Evolutionary conservation across 352 stramenopile genomes (phyloP).

Genomic region (Pilasporangium apinafurcum): DNA sequence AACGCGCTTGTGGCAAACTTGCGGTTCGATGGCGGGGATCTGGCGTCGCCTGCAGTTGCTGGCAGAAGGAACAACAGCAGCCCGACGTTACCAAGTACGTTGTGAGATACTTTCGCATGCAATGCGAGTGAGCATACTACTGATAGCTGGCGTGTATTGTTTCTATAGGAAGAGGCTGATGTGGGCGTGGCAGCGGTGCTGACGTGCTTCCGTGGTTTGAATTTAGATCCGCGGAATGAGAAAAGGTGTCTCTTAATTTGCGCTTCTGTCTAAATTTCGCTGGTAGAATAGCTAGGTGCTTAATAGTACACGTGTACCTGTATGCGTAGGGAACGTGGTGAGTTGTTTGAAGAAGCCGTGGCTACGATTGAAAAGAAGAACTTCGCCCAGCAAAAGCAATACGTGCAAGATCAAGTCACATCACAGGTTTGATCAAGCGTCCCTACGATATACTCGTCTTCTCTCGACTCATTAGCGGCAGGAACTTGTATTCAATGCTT

Average conservation of each 20-base stretch:
- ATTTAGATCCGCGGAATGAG: conserved; percentile 31
- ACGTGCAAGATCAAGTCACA: conserved; percentile 53
- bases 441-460: too few species aligned
- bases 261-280: too few species aligned
- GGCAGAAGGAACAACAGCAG: conserved; percentile 70
- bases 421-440: conserved; percentile 30
- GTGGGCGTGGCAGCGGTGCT: conserved; percentile 73
- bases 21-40: conserved; percentile 63
- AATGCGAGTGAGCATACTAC: neutral
- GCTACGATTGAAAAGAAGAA: conserved; percentile 63
- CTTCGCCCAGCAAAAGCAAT: conserved; percentile 76
- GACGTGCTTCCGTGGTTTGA: conserved; percentile 69
- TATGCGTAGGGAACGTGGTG: conserved; percentile 41
- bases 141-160: neutral
- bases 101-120: too few species aligned
- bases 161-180: conserved; percentile 67
- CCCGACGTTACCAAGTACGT: conserved; percentile 70
- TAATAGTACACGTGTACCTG: neutral
- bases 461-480: too few species aligned
- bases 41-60: conserved; percentile 75
- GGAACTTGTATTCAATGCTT: neutral
- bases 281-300: neutral
- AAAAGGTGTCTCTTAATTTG: conserved; percentile 22
- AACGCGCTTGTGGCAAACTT: too few species aligned
- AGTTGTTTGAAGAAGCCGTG: conserved; percentile 75